These are phyloP conservation scores for Colletotrichum musicola DNA, from an alignment of 2,329 filamentous ascomycete species.

Conservation along the genomic window DNA sequence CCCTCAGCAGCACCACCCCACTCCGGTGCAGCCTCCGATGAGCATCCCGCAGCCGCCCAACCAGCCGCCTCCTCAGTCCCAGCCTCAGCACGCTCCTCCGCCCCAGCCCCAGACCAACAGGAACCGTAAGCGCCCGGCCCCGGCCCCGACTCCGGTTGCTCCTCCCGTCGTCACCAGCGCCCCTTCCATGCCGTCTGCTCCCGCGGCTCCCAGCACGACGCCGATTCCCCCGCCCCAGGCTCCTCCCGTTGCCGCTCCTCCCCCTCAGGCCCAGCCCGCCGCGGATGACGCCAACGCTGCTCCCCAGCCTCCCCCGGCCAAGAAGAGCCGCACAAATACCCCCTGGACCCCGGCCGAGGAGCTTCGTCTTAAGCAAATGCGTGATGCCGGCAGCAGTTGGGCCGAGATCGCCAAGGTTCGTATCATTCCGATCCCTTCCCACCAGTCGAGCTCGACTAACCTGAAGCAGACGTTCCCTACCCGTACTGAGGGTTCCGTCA, in stretches of 20 bases:
- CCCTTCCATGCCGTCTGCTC: conserved; percentile 44
- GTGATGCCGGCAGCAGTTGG: conserved; percentile 94
- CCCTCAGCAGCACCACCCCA: conserved; percentile 53
- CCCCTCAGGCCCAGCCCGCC: conserved; percentile 47
- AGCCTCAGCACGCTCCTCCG: conserved; percentile 46
- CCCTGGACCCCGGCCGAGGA: conserved; percentile 98
- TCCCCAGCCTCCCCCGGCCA: conserved; percentile 69
- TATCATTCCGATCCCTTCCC: conserved; percentile 8
- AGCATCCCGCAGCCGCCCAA: conserved; percentile 55
- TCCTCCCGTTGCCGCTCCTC: conserved; percentile 46
- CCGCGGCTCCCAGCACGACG: conserved; percentile 50
- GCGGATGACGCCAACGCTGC: conserved; percentile 50
- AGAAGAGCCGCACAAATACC: conserved; percentile 98
- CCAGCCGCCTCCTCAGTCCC: conserved; percentile 49
- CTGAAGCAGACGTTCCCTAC: conserved; percentile 82
- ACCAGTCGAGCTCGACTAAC: conserved; percentile 6
- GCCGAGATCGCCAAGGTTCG: conserved; percentile 96
- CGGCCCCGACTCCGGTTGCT: conserved; percentile 53
- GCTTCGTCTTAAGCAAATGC: conserved; percentile 90
- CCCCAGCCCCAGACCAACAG: conserved; percentile 50
- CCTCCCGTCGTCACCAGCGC: conserved; percentile 47
- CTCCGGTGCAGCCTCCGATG: conserved; percentile 58
- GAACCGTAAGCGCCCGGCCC: conserved; percentile 46
- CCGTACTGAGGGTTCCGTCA: conserved; percentile 96
- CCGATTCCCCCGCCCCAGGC: conserved; percentile 51